Conservation (phyloP, 257 asterid genomes). For the Buddleja alternifolia region DNA sequence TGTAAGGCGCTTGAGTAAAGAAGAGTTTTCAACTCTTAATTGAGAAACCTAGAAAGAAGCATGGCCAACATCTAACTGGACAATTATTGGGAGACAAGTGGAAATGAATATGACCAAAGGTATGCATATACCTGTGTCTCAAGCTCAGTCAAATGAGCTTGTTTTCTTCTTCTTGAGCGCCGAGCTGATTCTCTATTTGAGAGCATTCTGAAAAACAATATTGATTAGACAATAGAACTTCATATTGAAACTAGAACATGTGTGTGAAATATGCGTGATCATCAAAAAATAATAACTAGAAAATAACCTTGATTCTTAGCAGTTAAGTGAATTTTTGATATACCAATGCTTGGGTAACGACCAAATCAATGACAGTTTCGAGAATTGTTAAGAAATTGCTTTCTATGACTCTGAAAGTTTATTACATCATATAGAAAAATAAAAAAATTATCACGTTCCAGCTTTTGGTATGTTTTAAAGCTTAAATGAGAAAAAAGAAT, state of each 20-base stretch:
- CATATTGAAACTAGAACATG: not conserved
- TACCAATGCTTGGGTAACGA: too few species aligned
- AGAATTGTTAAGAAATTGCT: not conserved
- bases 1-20: conserved; percentile 71
- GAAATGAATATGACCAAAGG: not conserved
- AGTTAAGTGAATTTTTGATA: not conserved
- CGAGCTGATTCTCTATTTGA: conserved; percentile 99
- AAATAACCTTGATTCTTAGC: conserved; percentile 8
- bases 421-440: conserved; percentile 1
- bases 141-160: conserved; percentile 90
- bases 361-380: not conserved
- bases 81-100: not conserved
- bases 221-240: not conserved
- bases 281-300: not conserved
- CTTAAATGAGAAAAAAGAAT: conserved; percentile 14
- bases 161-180: conserved; percentile 97
- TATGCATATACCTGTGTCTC: conserved; percentile 73
- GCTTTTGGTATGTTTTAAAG: not conserved
- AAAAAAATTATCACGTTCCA: not conserved
- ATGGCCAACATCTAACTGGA: conserved; percentile 24
- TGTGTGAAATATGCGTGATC: not conserved
- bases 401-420: not conserved
- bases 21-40: conserved; percentile 76
- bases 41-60: conserved; percentile 69
- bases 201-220: conserved; percentile 73